A percentile compares a stretch with the other conserved stretches of the same genome.
Evolutionary conservation across 2,329 filamentous ascomycete genomes (phyloP).

Genomic region (Periconia digitata): DNA sequence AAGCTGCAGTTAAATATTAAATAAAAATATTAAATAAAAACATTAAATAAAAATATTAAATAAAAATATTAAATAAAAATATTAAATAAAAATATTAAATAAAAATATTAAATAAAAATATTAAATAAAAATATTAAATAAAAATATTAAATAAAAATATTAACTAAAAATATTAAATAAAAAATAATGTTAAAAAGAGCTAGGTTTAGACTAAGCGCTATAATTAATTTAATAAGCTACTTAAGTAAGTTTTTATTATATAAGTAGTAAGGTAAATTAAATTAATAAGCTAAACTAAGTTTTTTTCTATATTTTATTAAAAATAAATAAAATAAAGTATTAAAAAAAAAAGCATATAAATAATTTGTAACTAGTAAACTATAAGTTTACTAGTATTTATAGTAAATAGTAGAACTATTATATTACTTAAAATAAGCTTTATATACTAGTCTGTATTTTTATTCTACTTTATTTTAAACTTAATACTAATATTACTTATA

Average conservation of each 20-base stretch:
- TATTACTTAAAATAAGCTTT: constrained; percentile 9
- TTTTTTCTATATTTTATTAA: constrained; percentile 5
- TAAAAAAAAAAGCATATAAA: constrained; percentile 8
- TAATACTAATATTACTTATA: no score
- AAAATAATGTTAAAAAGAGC: constrained; percentile 7
- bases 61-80: background rate
- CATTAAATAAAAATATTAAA: no score
- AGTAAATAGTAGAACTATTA: background rate
- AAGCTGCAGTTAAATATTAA: no score
- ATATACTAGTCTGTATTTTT: constrained; percentile 6
- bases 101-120: constrained; percentile 2
- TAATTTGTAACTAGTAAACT: constrained; percentile 10
- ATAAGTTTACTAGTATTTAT: constrained; percentile 10
- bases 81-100: background rate
- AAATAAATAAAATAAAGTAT: constrained; percentile 5
- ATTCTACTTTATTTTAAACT: constrained; percentile 4
- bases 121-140: no score
- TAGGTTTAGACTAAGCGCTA: no score
- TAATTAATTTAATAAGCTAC: constrained; percentile 6
- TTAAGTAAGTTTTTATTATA: no score
- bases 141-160: constrained; percentile 2
- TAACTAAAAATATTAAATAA: constrained; percentile 5
- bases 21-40: no score
- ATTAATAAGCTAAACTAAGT: no score
- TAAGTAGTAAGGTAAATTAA: no score